Base-by-base conservation (phyloP, 2,329 filamentous ascomycete genomes). In the Erysiphe pulchra region DNA sequence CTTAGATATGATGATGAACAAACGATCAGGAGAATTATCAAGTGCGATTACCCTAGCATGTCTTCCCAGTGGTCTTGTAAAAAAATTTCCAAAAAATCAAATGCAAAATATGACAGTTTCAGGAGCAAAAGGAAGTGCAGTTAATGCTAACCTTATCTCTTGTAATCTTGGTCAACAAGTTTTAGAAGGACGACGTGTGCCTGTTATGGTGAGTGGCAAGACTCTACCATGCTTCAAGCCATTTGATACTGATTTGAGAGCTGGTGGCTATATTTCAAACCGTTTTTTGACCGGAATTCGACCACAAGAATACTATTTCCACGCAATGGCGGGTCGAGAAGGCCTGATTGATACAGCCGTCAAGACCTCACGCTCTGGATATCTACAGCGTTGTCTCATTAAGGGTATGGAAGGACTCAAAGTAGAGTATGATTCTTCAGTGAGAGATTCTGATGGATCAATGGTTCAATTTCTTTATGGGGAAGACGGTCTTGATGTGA, bases 81-180 rank as follows among this genome's bases (percentile, higher is more conserved):
- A 95, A 63, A 74, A 80, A 8, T 98, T 98, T 62, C 90, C 90
- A 1, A 80, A 79, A 57, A 98, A 98, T 57, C 87, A 95, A 63
- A 98, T 98, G 87, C 90, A 98, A 67, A 76, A 82, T 52, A 98
- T 98, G 90, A 98, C 90, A 18, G 80, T 79, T 13, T 94, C 90
- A 47, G 90, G 90, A 60, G 90, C 90, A 45, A 98, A 98, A 65
- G 90, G 90, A 59, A 80, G 75, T 46, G 68, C 73, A 55, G 90
- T 98, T 62, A 98, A 98, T 59, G 90, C 90, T 44, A 94, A 92
- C 56, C 74, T 94, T 49, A 98, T 98, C 60, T 95, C 87, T 24
- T 95, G 87, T 62, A 94, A 98, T 58, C 71, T 98, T 37, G 90
- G 90, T 45, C 90, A 98, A 59, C 90, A 98, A 59, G 84, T 93